These are phyloP conservation scores for Boletus edulis DNA, from an alignment of 768 basidiomycete species.

Conservation along the genomic window DNA sequence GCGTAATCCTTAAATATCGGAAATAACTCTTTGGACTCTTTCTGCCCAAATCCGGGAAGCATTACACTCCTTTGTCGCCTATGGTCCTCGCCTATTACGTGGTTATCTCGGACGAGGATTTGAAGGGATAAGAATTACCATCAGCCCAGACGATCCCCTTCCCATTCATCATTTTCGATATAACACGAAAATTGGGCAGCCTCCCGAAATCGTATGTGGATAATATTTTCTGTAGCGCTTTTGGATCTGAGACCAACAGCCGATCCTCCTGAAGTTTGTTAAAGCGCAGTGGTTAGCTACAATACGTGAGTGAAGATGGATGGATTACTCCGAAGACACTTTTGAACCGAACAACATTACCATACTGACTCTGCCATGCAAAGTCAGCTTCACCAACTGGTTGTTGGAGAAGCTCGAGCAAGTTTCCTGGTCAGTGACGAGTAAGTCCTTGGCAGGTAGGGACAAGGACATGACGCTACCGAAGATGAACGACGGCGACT, in stretches of 20 bases:
- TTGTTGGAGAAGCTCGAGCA: slow-evolving; percentile 19
- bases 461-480: slow-evolving; percentile 1
- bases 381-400: slow-evolving; percentile 27
- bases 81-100: slow-evolving; percentile 37
- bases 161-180: slow-evolving; percentile 22
- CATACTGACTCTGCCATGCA: slow-evolving; percentile 25
- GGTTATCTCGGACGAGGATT: slow-evolving; percentile 9
- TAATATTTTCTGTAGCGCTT: too few relatives aligned
- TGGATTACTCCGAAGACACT: slow-evolving; percentile 15
- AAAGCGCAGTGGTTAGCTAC: slow-evolving; percentile 7
- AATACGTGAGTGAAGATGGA: not conserved
- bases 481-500: slow-evolving; percentile 9
- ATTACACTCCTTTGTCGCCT: slow-evolving; percentile 51
- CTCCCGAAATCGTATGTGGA: too few relatives aligned
- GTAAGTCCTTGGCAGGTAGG: slow-evolving; percentile 7
- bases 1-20: slow-evolving; percentile 44
- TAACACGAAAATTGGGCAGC: slow-evolving; percentile 24
- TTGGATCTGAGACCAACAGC: slow-evolving; percentile 38
- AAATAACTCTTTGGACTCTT: slow-evolving; percentile 49
- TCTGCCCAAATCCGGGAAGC: slow-evolving; percentile 52
- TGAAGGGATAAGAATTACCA: slow-evolving; percentile 20
- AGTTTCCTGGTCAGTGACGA: slow-evolving; percentile 20
- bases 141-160: slow-evolving; percentile 39
- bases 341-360: slow-evolving; percentile 19
- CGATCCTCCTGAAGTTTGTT: slow-evolving; percentile 22